Percentiles rank a stretch among this genome's conserved stretches.
phyloP scores from a whole-genome alignment of 2,329 filamentous ascomycete genomes.

The Capronia epimyces region DNA sequence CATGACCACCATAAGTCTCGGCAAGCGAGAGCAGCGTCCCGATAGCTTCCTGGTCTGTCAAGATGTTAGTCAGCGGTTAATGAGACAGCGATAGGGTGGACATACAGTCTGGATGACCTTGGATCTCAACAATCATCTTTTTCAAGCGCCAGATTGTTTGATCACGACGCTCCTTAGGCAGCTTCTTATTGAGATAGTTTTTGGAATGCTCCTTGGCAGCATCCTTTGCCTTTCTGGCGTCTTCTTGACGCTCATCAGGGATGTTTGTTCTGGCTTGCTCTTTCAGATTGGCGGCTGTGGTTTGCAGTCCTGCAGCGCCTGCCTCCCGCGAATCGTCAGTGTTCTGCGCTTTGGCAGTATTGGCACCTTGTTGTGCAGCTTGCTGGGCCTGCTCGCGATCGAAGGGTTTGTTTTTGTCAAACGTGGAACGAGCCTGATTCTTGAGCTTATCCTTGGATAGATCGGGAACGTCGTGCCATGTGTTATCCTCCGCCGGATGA shows the following conservation, averaged over 20 bases:
- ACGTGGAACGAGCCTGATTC: conserved; percentile 58
- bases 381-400: conserved; percentile 56
- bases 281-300: conserved; percentile 42
- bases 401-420: conserved; percentile 54
- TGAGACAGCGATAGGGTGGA: conserved; percentile 15
- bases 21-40: conserved; percentile 77
- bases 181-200: conserved; percentile 76
- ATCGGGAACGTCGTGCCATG: conserved; percentile 84
- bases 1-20: conserved; percentile 76
- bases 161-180: conserved; percentile 87
- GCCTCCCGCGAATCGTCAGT: conserved; percentile 30
- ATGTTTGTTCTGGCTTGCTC: conserved; percentile 58
- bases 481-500: conserved; percentile 78
- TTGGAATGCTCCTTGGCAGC: conserved; percentile 48
- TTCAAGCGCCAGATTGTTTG: conserved; percentile 88
- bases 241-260: conserved; percentile 56
- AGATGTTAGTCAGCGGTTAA: conserved; percentile 30
- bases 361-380: conserved; percentile 52
- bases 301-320: conserved; percentile 33
- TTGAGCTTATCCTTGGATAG: conserved; percentile 65
- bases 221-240: conserved; percentile 30
- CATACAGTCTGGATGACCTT: conserved; percentile 83
- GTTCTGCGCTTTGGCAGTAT: conserved; percentile 48
- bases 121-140: conserved; percentile 97
- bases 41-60: conserved; percentile 72